Conservation (phyloP, 2,329 filamentous ascomycete species). For the Sporothrix protearum region DNA sequence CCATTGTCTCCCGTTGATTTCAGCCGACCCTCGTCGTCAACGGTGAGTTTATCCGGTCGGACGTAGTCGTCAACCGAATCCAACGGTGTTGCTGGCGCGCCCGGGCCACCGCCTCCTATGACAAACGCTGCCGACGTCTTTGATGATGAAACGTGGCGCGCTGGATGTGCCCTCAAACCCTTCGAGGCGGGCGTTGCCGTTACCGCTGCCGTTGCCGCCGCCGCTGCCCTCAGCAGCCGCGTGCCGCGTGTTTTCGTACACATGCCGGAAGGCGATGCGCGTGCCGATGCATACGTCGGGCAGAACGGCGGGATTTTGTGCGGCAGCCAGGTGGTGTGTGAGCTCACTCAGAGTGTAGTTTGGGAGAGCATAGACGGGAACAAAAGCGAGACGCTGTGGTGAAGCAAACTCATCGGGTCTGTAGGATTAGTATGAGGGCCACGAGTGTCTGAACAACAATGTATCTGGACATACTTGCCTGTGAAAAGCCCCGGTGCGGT, state of each 20-base stretch:
- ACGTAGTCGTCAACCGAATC: slow-evolving; percentile 41
- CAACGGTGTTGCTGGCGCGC: slow-evolving; percentile 25
- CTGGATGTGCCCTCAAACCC: slow-evolving; percentile 17
- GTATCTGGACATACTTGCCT: slow-evolving; percentile 46
- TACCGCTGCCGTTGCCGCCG: slow-evolving; percentile 30
- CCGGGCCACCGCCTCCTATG: slow-evolving; percentile 58
- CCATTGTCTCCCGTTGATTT: too few species aligned
- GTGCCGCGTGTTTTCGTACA: slow-evolving; percentile 69
- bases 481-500: slow-evolving; percentile 69
- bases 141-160: slow-evolving; percentile 62
- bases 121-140: slow-evolving; percentile 79
- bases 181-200: slow-evolving; percentile 28
- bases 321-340: slow-evolving; percentile 67
- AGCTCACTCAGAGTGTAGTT: slow-evolving; percentile 79
- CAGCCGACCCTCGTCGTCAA: slow-evolving; percentile 19
- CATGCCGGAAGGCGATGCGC: slow-evolving; percentile 78
- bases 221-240: slow-evolving; percentile 24
- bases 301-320: slow-evolving; percentile 53
- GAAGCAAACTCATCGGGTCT: slow-evolving; percentile 69
- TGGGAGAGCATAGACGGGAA: slow-evolving; percentile 84
- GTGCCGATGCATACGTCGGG: slow-evolving; percentile 75
- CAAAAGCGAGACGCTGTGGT: slow-evolving; percentile 58
- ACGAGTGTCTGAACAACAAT: too few species aligned
- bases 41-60: slow-evolving; percentile 30
- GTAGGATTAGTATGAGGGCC: not conserved